phyloP scores from a whole-genome alignment of 495 filamentous ascomycete genomes.

The Amorphotheca resinae region DNA sequence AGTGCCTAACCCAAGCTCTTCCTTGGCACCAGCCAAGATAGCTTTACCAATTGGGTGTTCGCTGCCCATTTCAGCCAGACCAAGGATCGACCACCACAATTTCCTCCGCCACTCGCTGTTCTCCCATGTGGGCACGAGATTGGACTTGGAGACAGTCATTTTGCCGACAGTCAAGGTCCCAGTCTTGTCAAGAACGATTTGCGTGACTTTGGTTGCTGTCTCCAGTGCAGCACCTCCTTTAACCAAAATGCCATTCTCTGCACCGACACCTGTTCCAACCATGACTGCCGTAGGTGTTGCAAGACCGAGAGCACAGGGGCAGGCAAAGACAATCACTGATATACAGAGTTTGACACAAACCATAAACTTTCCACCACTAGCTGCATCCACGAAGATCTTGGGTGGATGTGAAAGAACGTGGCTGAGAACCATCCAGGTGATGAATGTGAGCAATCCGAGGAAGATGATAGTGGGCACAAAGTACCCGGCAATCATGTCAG shows the following conservation, averaged over 20 bases:
- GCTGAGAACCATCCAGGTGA: conserved; percentile 89
- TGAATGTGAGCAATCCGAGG: conserved; percentile 75
- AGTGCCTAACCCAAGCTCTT: conserved; percentile 54
- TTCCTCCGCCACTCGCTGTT: conserved; percentile 51
- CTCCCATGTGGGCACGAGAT: conserved; percentile 55
- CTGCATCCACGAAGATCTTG: conserved; percentile 71
- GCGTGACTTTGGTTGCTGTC: conserved; percentile 79
- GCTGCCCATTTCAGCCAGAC: conserved; percentile 83
- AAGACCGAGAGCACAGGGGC: conserved; percentile 88
- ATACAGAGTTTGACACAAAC: conserved; percentile 97
- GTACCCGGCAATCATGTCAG: conserved; percentile 82
- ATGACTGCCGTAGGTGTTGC: conserved; percentile 95
- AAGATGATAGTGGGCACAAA: conserved; percentile 85
- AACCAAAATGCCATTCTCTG: conserved; percentile 92
- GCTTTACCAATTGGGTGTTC: conserved; percentile 93
- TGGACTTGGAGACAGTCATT: conserved; percentile 73
- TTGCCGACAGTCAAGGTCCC: conserved; percentile 89
- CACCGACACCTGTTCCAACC: conserved; percentile 94
- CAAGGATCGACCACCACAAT: conserved; percentile 91
- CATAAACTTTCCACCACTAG: conserved; percentile 82
- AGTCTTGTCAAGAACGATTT: conserved; percentile 98
- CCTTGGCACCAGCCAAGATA: conserved; percentile 59
- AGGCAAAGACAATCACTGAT: conserved; percentile 96
- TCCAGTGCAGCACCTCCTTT: conserved; percentile 93
- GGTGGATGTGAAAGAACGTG: conserved; percentile 71